These are phyloP conservation scores for Pleurotus citrinopileatus DNA, from an alignment of 768 basidiomycete genomes.

Conservation along the genomic window DNA sequence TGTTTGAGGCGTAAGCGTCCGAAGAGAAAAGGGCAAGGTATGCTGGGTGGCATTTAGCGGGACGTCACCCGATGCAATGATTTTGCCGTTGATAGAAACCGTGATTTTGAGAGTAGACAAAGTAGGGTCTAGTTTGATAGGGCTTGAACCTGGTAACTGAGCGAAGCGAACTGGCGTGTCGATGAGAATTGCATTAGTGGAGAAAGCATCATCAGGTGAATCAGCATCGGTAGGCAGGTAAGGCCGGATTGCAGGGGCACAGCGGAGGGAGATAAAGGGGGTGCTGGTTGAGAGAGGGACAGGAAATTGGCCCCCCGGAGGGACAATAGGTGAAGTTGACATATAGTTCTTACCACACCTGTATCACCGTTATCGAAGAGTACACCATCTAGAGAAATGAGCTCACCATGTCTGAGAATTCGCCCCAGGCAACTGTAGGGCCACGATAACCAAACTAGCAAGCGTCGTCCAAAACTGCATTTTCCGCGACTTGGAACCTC, in stretches of 20 bases:
- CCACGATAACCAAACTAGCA: neutral
- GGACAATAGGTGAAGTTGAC: slow-evolving; percentile 34
- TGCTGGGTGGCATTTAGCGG: slow-evolving; percentile 51
- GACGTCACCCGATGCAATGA: slow-evolving; percentile 35
- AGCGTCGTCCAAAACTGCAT: neutral
- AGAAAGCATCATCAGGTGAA: slow-evolving; percentile 21
- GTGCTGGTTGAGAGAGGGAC: slow-evolving; percentile 30
- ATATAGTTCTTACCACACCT: slow-evolving; percentile 63
- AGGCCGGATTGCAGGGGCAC: slow-evolving; percentile 55
- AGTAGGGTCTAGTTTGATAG: slow-evolving; percentile 31
- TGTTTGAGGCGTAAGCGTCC: slow-evolving; percentile 38
- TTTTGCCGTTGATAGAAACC: slow-evolving; percentile 39
- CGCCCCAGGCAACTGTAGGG: neutral
- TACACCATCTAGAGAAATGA: neutral
- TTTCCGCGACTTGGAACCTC: neutral
- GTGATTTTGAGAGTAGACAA: slow-evolving; percentile 35
- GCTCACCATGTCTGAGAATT: slow-evolving; percentile 7
- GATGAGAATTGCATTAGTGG: slow-evolving; percentile 45
- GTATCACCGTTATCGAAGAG: neutral
- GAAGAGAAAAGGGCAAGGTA: slow-evolving; percentile 46
- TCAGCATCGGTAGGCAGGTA: slow-evolving; percentile 53
- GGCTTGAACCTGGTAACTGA: slow-evolving; percentile 42
- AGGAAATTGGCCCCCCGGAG: slow-evolving; percentile 51
- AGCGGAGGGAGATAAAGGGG: slow-evolving; percentile 56
- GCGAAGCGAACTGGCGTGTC: slow-evolving; percentile 49